Percentiles rank a stretch among this genome's conserved stretches.
These are phyloP conservation scores for Colletotrichum camelliae DNA, from an alignment of 2,329 filamentous ascomycete genomes.

Conservation along the genomic window DNA sequence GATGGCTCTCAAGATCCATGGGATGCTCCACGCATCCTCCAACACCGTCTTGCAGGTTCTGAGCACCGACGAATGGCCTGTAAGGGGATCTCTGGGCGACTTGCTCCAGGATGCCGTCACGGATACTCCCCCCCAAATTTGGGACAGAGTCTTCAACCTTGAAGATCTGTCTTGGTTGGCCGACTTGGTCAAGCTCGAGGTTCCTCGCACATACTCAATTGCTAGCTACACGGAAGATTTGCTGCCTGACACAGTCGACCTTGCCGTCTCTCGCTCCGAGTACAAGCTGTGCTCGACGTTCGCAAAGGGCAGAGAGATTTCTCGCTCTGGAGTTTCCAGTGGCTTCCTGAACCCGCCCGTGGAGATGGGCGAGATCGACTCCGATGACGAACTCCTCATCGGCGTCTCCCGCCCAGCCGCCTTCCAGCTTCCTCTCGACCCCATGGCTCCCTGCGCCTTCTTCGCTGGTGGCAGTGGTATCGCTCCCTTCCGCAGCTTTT, in stretches of 20 bases:
- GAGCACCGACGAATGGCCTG: conserved; percentile 56
- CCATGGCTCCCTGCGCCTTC: conserved; percentile 55
- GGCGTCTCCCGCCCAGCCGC: conserved; percentile 56
- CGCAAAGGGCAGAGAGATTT: conserved; percentile 33
- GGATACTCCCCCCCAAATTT: conserved; percentile 53
- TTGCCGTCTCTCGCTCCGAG: conserved; percentile 57
- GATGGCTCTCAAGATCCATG: conserved; percentile 52
- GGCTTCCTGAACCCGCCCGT: conserved; percentile 57
- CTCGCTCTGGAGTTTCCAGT: conserved; percentile 53
- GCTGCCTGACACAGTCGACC: conserved; percentile 54
- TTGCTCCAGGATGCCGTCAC: conserved; percentile 52
- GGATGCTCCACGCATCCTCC: conserved; percentile 54
- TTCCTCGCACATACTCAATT: conserved; percentile 59
- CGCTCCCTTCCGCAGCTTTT: conserved; percentile 59
- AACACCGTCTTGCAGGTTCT: conserved; percentile 53
- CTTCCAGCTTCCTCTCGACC: conserved; percentile 57
- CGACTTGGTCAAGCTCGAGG: conserved; percentile 52
- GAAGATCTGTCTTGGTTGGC: conserved; percentile 50
- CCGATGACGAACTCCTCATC: conserved; percentile 54
- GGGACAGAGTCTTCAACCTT: conserved; percentile 55
- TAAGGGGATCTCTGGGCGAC: conserved; percentile 55
- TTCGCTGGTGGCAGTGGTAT: conserved; percentile 61
- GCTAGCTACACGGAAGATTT: conserved; percentile 55
- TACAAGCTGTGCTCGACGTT: conserved; percentile 53
- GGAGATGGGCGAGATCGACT: conserved; percentile 38